Base-by-base conservation (phyloP, 805 yeast species). In the Schwanniomyces occidentalis region DNA sequence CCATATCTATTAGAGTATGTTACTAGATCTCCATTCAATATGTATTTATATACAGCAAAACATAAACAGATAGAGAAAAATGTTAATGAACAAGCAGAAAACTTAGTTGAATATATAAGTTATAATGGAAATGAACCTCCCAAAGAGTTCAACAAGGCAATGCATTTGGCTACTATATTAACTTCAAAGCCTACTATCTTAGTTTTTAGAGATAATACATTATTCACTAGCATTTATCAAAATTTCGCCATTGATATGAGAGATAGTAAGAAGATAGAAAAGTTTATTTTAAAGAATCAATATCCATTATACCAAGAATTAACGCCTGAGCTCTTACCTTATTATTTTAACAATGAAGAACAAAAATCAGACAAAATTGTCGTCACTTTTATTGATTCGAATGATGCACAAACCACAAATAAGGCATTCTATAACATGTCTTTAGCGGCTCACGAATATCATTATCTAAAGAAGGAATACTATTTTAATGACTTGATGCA, bases 191-290 rank as follows among this genome's bases (percentile, higher is more conserved):
- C 95, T 2, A 78, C 85, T 10, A 47, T 85, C 13, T 58, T 79
- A 19, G 62, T 82, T 15, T 74, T 81, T 54, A 81, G 76, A 45
- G 82, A 82, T 35, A 73, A 75, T 34, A 63, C 78, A 9, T 51
- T 76, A 36, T 49, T 73, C 20, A 71, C 85, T 0, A 60, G 63
- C 4, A 71, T 80, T 4, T 81, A 57, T 44, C 84, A 76, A 45
- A 78, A 76, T 37, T 78, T 76, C 57, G 79, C 81, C 0, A 75
- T 87, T 5, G 86, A 83, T 45, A 70, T 75, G 37, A 69, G 93
- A 43, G 70, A 76, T 43, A 56, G 57, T 12, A 64, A 63, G 15
- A 56, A 61, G 24, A 64, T 85, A 7, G 51, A 68, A 43, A 52
- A 70, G 10, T 85, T 83, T 65, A 57, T 85, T 18, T 51, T 56